Evolutionary conservation across 1,284 basidiomycete species (phyloP), one percentile per base, ranked within the genome.

Genomic region (Fistulinella cinereoalba): DNA sequence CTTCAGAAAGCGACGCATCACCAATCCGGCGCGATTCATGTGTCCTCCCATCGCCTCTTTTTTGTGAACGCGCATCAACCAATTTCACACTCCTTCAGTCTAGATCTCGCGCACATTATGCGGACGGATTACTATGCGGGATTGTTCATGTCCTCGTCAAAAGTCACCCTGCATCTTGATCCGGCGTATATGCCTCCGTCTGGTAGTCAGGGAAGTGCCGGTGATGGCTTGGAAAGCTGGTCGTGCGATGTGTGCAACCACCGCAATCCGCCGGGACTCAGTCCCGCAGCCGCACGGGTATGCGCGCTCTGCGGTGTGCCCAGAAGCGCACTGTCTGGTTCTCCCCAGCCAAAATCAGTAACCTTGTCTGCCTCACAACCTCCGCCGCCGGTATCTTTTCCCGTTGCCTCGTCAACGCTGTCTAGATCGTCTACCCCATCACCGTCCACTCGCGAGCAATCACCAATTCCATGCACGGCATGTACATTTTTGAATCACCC

Each of bases 401-500:
- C 62, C 9, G 54, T 62, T 3, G 54, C 69, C 24, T 53, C 40
- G 55, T 57, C 46, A 38, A 56, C 51, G 3, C 44, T 55, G 21
- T 34, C 56, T 13, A 42, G 46, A 38, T 50, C 53, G 15, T 42
- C 39, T 5, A 56, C 65, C 6, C 61, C 56, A n/a, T 40, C 53
- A 40, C 52, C 49, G 4, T 50, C 42, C 12, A 51, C 46, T 22
- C 46, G 38, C 40, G 51, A 47, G 34, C 21, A 25, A 18, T 28
- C 37, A 4, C 37, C 47, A 34, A 71, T 88, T 28, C 69, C 87
- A 11, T 99, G 96, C 67, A 77, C 85, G 1, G 83, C 84, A 1
- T 99, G 96, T 61, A 98, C 96, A 1, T 99, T 96, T 61, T 72
- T 94, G 24, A 99, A 99, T 65, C 85, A 91, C 54, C 81, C 84